Conservation (phyloP, 768 basidiomycete genomes). For the Suillus placidus region DNA sequence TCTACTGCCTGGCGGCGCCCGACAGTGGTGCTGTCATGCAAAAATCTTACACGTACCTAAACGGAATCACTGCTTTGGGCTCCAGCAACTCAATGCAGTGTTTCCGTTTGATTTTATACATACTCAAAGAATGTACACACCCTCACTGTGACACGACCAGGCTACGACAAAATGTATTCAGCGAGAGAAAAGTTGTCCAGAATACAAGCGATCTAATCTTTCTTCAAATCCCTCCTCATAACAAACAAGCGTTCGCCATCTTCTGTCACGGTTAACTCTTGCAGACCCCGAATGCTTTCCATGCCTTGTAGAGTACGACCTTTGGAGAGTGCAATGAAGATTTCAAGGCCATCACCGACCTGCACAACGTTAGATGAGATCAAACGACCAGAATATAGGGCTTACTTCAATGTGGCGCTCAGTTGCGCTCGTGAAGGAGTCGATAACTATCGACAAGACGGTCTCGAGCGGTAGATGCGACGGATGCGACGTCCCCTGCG, state of each 20-base stretch:
- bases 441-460: conserved; percentile 86
- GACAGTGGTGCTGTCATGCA: background rate
- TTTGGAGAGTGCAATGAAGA: conserved; percentile 81
- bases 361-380: conserved; percentile 29
- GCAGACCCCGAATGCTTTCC: conserved; percentile 54
- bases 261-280: conserved; percentile 61
- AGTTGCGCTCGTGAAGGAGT: conserved; percentile 96
- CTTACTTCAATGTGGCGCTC: conserved; percentile 95
- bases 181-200: background rate
- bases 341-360: conserved; percentile 96
- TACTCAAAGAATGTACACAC: background rate
- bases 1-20: background rate
- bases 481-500: conserved; percentile 73
- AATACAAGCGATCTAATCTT: conserved; percentile 53
- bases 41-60: background rate
- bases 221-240: conserved; percentile 78
- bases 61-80: background rate
- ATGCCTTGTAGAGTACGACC: conserved; percentile 63
- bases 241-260: conserved; percentile 80
- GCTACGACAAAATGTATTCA: background rate
- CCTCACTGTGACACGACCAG: background rate
- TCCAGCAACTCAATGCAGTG: too few species aligned
- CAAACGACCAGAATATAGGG: conserved; percentile 12
- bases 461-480: conserved; percentile 77
- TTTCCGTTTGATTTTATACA: background rate